Percentiles rank a stretch among this genome's conserved stretches.
phyloP scores from a whole-genome alignment of 306 rosid genomes.

The Quercus robur region DNA sequence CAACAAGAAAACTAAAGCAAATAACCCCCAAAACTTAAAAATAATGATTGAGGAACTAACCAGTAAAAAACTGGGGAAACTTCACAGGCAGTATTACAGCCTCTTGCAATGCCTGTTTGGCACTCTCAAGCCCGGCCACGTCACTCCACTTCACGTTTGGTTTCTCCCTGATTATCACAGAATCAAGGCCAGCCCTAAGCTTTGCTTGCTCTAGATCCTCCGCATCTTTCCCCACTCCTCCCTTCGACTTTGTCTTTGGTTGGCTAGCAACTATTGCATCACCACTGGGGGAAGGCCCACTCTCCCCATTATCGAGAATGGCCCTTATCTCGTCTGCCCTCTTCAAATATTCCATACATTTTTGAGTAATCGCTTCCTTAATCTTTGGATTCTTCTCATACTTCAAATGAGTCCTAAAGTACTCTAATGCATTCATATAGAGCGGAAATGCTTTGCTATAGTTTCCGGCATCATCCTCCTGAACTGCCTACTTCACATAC shows the following conservation, averaged over 20 bases:
- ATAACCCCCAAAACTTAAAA: no score
- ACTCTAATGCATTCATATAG: conserved; percentile 92
- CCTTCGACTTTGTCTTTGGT: conserved; percentile 83
- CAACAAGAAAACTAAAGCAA: no score
- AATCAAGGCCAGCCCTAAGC: conserved; percentile 80
- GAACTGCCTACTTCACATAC: conserved; percentile 92
- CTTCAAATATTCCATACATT: conserved; percentile 84
- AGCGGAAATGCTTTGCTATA: conserved; percentile 89
- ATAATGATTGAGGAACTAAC: conserved; percentile 27
- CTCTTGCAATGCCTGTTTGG: conserved; percentile 90
- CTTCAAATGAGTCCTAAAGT: conserved; percentile 88
- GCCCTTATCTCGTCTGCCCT: conserved; percentile 94
- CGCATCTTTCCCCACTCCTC: conserved; percentile 64
- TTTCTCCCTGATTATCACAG: conserved; percentile 84
- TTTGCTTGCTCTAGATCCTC: conserved; percentile 85
- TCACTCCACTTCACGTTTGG: conserved; percentile 96
- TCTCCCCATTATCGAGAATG: conserved; percentile 76
- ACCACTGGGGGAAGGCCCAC: conserved; percentile 79
- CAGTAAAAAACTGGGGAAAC: conserved; percentile 92
- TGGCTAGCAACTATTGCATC: conserved; percentile 78
- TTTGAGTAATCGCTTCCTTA: conserved; percentile 81
- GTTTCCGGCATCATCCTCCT: conserved; percentile 87
- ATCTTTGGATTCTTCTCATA: conserved; percentile 95
- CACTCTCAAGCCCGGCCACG: conserved; percentile 73
- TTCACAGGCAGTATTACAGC: conserved; percentile 86